Base-by-base conservation (phyloP, 108 stramenopile species). In the Nitzschia palea region DNA sequence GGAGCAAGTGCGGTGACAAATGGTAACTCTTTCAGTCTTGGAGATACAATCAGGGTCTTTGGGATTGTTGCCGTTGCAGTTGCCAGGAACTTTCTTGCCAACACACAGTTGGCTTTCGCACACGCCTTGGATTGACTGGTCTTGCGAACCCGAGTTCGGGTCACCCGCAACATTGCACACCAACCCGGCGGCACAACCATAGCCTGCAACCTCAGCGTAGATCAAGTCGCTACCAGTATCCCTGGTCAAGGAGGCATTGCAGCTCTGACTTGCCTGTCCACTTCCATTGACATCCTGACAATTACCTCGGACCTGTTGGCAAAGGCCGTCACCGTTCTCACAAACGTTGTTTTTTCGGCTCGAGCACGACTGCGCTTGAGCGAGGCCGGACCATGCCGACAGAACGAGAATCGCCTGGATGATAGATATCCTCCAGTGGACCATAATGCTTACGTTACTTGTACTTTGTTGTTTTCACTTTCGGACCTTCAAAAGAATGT, bases 1-100 rank as follows among this genome's bases (percentile, higher is more conserved):
- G 22, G 47, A 48, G 47, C 47, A 48, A 18, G 47, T 48, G 8
- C 47, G 47, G n/a, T 48, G 47, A 18, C 47, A 48, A 20, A 48
- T 48, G 47, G 47, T 48, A 18, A 48, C 47, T 4, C 47, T 10
- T 20, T 48, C 47, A 12, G 47, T 48, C 18, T 10, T 4, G 22
- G 47, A 48, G 22, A n/a, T 48, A 18, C 47, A 48, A 48, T n/a
- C 47, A 20, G 47, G 47, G n/a, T 48, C n/a, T 4, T 48, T 48
- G 8, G 47, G 47, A 48, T 48, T 48, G 47, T 48, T 48, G 8
- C 47, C 47, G 47, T 48, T 48, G n/a, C 47, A 48, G n/a, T 48
- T 48, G 8, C 47, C 47, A 4, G 47, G 47, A n/a, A 48, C 47
- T 20, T 8, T 18, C 47, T 48, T 48, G 8, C 47, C 47, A 4